Conservation (phyloP, 768 basidiomycete genomes). For the Fibroporia radiculosa region DNA sequence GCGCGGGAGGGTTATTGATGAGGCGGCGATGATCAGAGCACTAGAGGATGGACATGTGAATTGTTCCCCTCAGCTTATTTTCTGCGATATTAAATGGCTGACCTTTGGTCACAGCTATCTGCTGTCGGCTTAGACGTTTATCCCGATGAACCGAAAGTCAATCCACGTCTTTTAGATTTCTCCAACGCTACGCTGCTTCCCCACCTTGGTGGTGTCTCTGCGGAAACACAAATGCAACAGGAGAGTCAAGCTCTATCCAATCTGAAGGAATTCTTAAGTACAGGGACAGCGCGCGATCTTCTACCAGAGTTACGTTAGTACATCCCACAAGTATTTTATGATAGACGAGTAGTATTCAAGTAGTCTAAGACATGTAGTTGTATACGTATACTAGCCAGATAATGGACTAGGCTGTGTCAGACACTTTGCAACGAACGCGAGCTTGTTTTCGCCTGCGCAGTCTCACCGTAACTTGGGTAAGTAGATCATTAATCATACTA, state of each 20-base stretch:
- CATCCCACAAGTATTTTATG: too few species aligned
- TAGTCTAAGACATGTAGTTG: too few species aligned
- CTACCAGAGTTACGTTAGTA: slow-evolving; percentile 45
- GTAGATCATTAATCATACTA: too few species aligned
- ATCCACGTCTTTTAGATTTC: slow-evolving; percentile 70
- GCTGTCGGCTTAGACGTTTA: slow-evolving; percentile 83
- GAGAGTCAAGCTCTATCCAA: slow-evolving; percentile 80
- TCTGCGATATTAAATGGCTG: slow-evolving; percentile 8
- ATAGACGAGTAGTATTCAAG: too few species aligned
- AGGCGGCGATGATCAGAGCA: slow-evolving; percentile 78
- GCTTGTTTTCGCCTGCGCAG: too few species aligned
- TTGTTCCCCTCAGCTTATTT: slow-evolving; percentile 9
- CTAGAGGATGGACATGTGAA: slow-evolving; percentile 83
- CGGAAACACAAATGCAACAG: slow-evolving; percentile 75
- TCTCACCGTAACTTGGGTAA: too few species aligned
- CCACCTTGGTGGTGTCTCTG: slow-evolving; percentile 86
- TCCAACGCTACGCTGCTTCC: slow-evolving; percentile 81
- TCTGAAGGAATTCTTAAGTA: slow-evolving; percentile 58
- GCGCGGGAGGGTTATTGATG: slow-evolving; percentile 85
- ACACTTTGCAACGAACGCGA: too few species aligned
- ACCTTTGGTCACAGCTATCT: slow-evolving; percentile 41
- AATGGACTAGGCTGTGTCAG: too few species aligned
- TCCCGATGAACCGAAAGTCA: slow-evolving; percentile 76
- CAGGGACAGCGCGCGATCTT: slow-evolving; percentile 58
- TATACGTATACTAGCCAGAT: too few species aligned